Evolutionary conservation across 495 filamentous ascomycete genomes (phyloP), one percentile per base, ranked within the genome.

Genomic region (Podospora comata): DNA sequence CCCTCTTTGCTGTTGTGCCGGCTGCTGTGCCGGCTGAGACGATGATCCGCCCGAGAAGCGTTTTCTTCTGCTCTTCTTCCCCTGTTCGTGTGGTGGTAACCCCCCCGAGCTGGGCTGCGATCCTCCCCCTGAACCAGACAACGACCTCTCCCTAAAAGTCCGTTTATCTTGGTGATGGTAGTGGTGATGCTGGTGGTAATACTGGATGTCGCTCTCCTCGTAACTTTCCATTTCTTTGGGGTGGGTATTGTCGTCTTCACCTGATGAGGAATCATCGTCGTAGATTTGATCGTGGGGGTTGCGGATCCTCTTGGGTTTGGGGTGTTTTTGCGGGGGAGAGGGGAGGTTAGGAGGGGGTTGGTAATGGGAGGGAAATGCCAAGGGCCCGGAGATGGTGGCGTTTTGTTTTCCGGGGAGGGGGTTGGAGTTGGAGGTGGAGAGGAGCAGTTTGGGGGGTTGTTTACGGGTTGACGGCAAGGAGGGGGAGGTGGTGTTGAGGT

Each of bases 371-470:
- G 74, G 72, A 56, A 76, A 74, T 15, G 74, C 74, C 9, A 74
- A 27, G 6, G 74, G 72, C 0, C 74, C 72, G 53, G 62, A 67
- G 19, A 74, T 76, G 53, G 68, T 71, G 32, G 67, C 67, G 67
- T 68, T 55, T 60, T 71, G 67, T 20, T 58, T 66, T 18, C 73
- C 68, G 2, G 19, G 15, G n/a, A 75, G 67, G 18, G 71, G 73
- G 34, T 64, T 63, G 53, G 57, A 39, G 39, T 55, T 32, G 39
- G 39, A 48, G 55, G n/a, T 20, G 7, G 55, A 58, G 55, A 16
- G 55, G 23, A 55, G 23, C 34, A 16, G 55, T 9, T 27, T 9
- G n/a, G 18, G 28, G 65, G 26, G 53, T 18, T 26, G 5, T 32
- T 26, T 39, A 28, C 19, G 13, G n/a, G 60, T 23, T 69, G 64